Conservation (phyloP, 2,329 filamentous ascomycete genomes). For the Aspergillus sp. region DNA sequence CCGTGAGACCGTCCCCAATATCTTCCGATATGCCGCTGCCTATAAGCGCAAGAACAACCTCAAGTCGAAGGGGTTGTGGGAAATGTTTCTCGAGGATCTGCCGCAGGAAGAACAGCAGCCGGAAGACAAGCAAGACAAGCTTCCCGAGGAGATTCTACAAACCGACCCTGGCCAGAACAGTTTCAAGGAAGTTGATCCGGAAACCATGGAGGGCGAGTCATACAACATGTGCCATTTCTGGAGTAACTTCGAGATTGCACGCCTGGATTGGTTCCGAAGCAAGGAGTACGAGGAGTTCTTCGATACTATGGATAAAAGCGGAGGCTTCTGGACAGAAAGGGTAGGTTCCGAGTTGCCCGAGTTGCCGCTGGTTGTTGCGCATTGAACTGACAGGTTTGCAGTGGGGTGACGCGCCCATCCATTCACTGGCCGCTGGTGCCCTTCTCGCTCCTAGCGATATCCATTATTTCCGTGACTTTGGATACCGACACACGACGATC, state of each 20-base stretch:
- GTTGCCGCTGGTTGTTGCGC: neutral
- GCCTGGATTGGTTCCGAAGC: slow-evolving; percentile 90
- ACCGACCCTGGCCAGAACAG: slow-evolving; percentile 61
- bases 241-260: slow-evolving; percentile 98
- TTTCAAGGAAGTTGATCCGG: slow-evolving; percentile 74
- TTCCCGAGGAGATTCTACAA: slow-evolving; percentile 73
- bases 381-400: slow-evolving; percentile 36
- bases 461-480: slow-evolving; percentile 98
- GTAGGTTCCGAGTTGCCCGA: slow-evolving; percentile 46
- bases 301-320: slow-evolving; percentile 95
- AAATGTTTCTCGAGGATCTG: slow-evolving; percentile 86
- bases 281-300: slow-evolving; percentile 98
- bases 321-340: slow-evolving; percentile 98
- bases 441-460: slow-evolving; percentile 74
- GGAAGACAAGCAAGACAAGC: slow-evolving; percentile 57
- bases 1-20: slow-evolving; percentile 94
- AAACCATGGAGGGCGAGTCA: slow-evolving; percentile 91
- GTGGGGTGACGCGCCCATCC: slow-evolving; percentile 98
- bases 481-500: slow-evolving; percentile 96
- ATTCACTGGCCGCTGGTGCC: slow-evolving; percentile 88
- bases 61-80: slow-evolving; percentile 87
- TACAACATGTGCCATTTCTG: slow-evolving; percentile 99
- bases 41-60: slow-evolving; percentile 91
- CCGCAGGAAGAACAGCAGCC: slow-evolving; percentile 42
- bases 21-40: slow-evolving; percentile 96